A percentile compares a stretch with the other conserved stretches of the same genome.
These are phyloP conservation scores for Amphichorda felina DNA, from an alignment of 2,329 filamentous ascomycete genomes.

Conservation along the genomic window DNA sequence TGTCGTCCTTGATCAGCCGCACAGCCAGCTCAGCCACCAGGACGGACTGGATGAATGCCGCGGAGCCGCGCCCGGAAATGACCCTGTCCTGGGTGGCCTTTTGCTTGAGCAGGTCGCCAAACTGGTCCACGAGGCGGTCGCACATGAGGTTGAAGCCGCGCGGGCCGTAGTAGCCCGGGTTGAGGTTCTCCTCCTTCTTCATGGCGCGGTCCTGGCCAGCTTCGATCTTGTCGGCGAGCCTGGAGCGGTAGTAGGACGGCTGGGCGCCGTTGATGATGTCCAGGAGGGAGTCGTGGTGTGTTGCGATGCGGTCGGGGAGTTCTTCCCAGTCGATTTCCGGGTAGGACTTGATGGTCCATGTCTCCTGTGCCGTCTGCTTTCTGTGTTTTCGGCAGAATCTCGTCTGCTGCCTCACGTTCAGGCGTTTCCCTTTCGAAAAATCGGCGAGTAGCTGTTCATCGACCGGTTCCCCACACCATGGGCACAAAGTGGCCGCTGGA, in stretches of 20 bases:
- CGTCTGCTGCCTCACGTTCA: constrained; percentile 46
- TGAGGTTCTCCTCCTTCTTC: constrained; percentile 44
- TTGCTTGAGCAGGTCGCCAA: constrained; percentile 47
- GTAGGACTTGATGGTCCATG: constrained; percentile 44
- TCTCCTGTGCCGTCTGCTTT: constrained; percentile 34
- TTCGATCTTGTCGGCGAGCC: constrained; percentile 41
- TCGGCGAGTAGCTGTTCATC: constrained; percentile 39
- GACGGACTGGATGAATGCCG: constrained; percentile 60
- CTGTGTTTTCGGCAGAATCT: constrained; percentile 55
- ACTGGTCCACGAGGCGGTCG: constrained; percentile 50
- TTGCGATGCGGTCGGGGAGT: constrained; percentile 45
- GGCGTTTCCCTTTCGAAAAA: constrained; percentile 32
- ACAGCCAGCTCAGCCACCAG: constrained; percentile 61
- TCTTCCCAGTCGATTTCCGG: constrained; percentile 58
- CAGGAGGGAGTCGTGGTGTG: constrained; percentile 43
- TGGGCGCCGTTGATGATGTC: constrained; percentile 43
- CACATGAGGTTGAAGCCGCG: constrained; percentile 62
- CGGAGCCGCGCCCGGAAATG: constrained; percentile 54
- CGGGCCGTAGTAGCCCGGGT: constrained; percentile 75
- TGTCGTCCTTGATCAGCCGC: constrained; percentile 44
- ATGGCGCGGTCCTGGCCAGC: constrained; percentile 48
- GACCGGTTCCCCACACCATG: constrained; percentile 54
- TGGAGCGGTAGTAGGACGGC: constrained; percentile 47
- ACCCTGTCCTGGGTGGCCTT: constrained; percentile 52
- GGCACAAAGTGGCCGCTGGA: constrained; percentile 30